phyloP scores from a whole-genome alignment of 164 flowering plant genomes.

The grape (Vitis vinifera) region ASM3070453v1 NC_081814.1:6643001-6643500 shows the following conservation, averaged over 20 bases:
- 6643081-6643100: background rate
- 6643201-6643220: constrained; percentile 58
- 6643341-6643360: too few relatives aligned
- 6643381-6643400: too few relatives aligned
- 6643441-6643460: too few relatives aligned
- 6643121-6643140: constrained; percentile 24
- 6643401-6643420: too few relatives aligned
- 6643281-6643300: background rate
- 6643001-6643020: background rate
- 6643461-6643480: too few relatives aligned
- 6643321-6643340: background rate
- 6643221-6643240: constrained; percentile 65
- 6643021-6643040: background rate
- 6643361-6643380: too few relatives aligned
- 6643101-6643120: background rate
- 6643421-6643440: too few relatives aligned
- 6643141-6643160: constrained; percentile 70
- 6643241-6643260: constrained; percentile 7
- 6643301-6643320: background rate
- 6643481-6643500: too few relatives aligned
- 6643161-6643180: constrained; percentile 51
- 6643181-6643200: constrained; percentile 58
- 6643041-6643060: background rate
- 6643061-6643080: background rate
- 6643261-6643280: background rate